Evolutionary conservation across 1,284 basidiomycete genomes (phyloP).

Genomic region (Pseudozyma thailandica): DNA sequence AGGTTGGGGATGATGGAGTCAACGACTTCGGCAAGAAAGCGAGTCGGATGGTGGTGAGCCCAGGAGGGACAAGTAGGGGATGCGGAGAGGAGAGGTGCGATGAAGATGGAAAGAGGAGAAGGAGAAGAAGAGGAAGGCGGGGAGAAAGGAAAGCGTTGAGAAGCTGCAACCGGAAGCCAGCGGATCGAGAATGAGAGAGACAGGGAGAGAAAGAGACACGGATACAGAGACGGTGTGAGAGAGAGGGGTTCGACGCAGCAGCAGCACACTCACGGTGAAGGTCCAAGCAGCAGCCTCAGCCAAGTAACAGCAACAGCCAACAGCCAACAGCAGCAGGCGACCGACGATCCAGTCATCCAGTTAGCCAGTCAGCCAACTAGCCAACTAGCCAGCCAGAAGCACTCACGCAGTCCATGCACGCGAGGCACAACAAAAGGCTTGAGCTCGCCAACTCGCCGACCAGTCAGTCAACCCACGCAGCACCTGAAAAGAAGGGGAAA

Average conservation of each 20-base stretch:
- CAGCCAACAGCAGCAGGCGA: constrained; percentile 4
- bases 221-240: too few species aligned
- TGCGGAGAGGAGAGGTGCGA: constrained; percentile 17
- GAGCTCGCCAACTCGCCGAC: too few species aligned
- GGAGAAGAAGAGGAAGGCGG: constrained; percentile 1
- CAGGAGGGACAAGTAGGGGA: constrained; percentile 14
- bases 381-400: too few species aligned
- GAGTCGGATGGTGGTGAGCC: constrained; percentile 3
- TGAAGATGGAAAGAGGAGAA: constrained; percentile 3
- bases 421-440: too few species aligned
- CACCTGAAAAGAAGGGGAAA: too few species aligned
- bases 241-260: constrained; percentile 35
- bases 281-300: not conserved
- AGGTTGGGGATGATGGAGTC: not conserved
- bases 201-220: too few species aligned
- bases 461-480: too few species aligned
- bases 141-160: not conserved
- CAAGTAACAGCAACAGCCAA: constrained; percentile 1
- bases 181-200: constrained; percentile 12
- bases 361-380: too few species aligned
- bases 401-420: too few species aligned
- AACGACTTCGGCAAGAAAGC: not conserved
- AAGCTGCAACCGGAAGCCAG: constrained; percentile 12
- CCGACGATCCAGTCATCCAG: not conserved
- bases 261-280: not conserved